A percentile compares a stretch with the other conserved stretches of the same genome.
phyloP scores from a whole-genome alignment of 805 yeast species.

The Torulaspora franciscae region DNA sequence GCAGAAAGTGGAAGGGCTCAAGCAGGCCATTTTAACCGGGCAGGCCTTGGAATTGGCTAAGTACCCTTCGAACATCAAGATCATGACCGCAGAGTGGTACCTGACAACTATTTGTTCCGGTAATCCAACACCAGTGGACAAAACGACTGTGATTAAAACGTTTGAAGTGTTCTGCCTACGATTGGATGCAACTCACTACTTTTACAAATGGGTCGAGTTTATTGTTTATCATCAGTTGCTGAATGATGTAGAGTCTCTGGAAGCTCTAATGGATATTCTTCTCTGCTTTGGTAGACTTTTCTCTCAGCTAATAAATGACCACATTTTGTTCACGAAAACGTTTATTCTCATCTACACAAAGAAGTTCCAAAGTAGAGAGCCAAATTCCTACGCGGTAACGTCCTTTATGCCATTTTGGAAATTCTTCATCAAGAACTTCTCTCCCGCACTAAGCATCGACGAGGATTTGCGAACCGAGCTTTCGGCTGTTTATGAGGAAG shows the following conservation, averaged over 20 bases:
- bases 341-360: slow-evolving; percentile 29
- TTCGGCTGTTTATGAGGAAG: slow-evolving; percentile 29
- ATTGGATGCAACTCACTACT: slow-evolving; percentile 31
- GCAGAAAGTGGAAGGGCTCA: slow-evolving; percentile 34
- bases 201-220: slow-evolving; percentile 35
- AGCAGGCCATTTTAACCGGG: slow-evolving; percentile 21
- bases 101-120: slow-evolving; percentile 40
- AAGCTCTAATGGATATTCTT: slow-evolving; percentile 29
- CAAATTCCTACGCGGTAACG: slow-evolving; percentile 21
- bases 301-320: slow-evolving; percentile 38
- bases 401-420: slow-evolving; percentile 34
- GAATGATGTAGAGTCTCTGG: slow-evolving; percentile 28
- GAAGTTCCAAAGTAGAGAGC: slow-evolving; percentile 23
- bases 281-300: slow-evolving; percentile 32
- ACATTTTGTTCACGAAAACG: slow-evolving; percentile 34
- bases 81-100: slow-evolving; percentile 46
- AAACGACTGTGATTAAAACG: slow-evolving; percentile 17
- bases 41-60: slow-evolving; percentile 17
- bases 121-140: slow-evolving; percentile 22
- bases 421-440: slow-evolving; percentile 31
- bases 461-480: slow-evolving; percentile 27
- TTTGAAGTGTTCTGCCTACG: slow-evolving; percentile 24
- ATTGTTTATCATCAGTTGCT: slow-evolving; percentile 32
- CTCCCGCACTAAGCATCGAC: slow-evolving; percentile 30
- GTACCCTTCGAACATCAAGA: slow-evolving; percentile 42